A percentile compares a stretch with the other conserved stretches of the same genome.
These are phyloP conservation scores for Ceratocystis harringtonii DNA, from an alignment of 2,329 filamentous ascomycete genomes.

Conservation along the genomic window DNA sequence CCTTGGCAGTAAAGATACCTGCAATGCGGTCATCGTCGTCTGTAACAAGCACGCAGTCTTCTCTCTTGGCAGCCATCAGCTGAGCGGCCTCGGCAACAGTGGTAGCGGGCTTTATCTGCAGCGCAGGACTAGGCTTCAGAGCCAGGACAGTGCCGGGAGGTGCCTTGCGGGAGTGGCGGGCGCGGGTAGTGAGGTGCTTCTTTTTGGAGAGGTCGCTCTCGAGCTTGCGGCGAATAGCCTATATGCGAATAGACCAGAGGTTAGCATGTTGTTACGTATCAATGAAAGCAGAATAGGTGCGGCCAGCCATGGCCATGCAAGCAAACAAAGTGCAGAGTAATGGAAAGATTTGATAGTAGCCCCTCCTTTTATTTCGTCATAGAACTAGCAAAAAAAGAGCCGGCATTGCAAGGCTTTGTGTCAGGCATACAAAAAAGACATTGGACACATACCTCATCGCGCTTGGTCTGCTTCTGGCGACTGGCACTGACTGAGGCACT, in stretches of 20 bases:
- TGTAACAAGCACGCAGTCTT: slow-evolving; percentile 94
- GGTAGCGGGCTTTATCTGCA: slow-evolving; percentile 92
- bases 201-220: slow-evolving; percentile 97
- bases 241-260: slow-evolving; percentile 17
- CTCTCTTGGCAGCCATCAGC: slow-evolving; percentile 95
- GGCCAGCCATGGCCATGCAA: neutral
- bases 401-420: neutral
- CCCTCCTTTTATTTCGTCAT: neutral
- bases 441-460: slow-evolving; percentile 70
- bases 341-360: neutral
- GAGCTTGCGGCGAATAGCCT: slow-evolving; percentile 95
- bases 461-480: slow-evolving; percentile 89
- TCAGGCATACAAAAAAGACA: neutral
- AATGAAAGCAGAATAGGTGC: neutral
- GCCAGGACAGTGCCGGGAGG: slow-evolving; percentile 92
- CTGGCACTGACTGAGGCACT: slow-evolving; percentile 65
- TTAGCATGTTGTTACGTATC: slow-evolving; percentile 12
- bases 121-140: slow-evolving; percentile 82
- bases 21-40: slow-evolving; percentile 96
- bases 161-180: slow-evolving; percentile 78
- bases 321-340: neutral
- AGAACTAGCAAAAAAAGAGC: neutral
- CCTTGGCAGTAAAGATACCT: slow-evolving; percentile 97
- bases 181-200: slow-evolving; percentile 63
- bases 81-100: slow-evolving; percentile 94